These are phyloP conservation scores for Sparassis latifolia DNA, from an alignment of 1,284 basidiomycete species.

Conservation along the genomic window DNA sequence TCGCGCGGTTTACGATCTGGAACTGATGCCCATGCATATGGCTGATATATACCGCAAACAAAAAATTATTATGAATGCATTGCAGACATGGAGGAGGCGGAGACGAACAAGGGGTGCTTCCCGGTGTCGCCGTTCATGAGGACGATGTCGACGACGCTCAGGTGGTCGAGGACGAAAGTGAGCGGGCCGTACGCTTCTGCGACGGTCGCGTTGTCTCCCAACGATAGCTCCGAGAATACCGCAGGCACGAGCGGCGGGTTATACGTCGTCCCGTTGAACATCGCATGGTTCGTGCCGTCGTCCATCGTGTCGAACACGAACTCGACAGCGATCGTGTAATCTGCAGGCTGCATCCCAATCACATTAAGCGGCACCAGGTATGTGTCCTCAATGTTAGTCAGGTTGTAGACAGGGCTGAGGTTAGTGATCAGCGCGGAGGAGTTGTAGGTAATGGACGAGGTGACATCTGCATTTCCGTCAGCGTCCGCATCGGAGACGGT, in stretches of 20 bases:
- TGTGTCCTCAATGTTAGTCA: conserved; percentile 56
- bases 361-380: conserved; percentile 49
- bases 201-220: conserved; percentile 69
- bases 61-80: background rate
- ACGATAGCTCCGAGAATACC: conserved; percentile 67
- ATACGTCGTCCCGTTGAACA: conserved; percentile 71
- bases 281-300: conserved; percentile 75
- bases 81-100: background rate
- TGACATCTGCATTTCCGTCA: conserved; percentile 49
- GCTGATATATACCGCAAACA: conserved; percentile 35
- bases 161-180: conserved; percentile 68
- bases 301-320: conserved; percentile 65
- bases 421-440: conserved; percentile 42
- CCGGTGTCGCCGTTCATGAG: conserved; percentile 76
- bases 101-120: conserved; percentile 73
- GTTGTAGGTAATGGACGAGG: conserved; percentile 68
- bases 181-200: conserved; percentile 74
- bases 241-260: conserved; percentile 66
- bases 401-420: conserved; percentile 43
- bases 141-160: conserved; percentile 75
- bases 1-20: conserved; percentile 68
- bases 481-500: background rate
- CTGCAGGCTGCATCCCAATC: conserved; percentile 36
- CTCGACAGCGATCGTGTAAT: conserved; percentile 50
- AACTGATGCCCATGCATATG: conserved; percentile 81